A percentile compares a stretch with the other conserved stretches of the same genome.
phyloP scores from a whole-genome alignment of 2,329 filamentous ascomycete genomes.

The Pyricularia pennisetigena region DNA sequence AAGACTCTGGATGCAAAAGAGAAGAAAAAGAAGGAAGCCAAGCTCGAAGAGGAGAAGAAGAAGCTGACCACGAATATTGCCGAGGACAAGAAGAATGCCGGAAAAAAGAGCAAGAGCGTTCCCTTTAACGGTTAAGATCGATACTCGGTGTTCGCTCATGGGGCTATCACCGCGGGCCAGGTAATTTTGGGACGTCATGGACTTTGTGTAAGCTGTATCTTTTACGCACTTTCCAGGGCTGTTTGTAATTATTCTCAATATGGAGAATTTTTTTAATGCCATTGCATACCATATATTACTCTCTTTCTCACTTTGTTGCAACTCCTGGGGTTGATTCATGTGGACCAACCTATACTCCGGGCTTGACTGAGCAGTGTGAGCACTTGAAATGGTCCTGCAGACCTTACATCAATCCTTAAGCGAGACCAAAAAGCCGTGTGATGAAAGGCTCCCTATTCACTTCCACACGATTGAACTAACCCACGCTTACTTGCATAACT shows the following conservation, averaged over 20 bases:
- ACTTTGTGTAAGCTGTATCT: background rate
- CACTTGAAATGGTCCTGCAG: no score
- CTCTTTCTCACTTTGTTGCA: no score
- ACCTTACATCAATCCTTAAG: no score
- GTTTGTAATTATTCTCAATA: background rate
- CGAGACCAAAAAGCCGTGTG: no score
- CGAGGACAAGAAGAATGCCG: slow-evolving; percentile 22
- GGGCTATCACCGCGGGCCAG: background rate
- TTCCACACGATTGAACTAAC: no score
- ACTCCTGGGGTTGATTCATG: background rate
- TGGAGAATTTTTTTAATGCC: background rate
- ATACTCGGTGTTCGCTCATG: background rate
- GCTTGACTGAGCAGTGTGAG: no score
- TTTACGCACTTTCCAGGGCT: background rate
- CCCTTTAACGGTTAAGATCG: background rate
- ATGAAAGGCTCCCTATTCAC: no score
- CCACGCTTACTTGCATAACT: no score
- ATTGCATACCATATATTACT: background rate
- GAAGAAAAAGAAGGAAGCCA: slow-evolving; percentile 34
- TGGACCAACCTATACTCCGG: background rate
- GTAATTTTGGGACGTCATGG: background rate
- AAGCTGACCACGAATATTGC: slow-evolving; percentile 45
- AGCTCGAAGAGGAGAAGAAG: slow-evolving; percentile 29
- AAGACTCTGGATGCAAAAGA: slow-evolving; percentile 19
- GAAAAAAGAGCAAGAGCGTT: slow-evolving; percentile 21